phyloP scores from a whole-genome alignment of 306 rosid species.

The Ochetophila trinervis region DNA sequence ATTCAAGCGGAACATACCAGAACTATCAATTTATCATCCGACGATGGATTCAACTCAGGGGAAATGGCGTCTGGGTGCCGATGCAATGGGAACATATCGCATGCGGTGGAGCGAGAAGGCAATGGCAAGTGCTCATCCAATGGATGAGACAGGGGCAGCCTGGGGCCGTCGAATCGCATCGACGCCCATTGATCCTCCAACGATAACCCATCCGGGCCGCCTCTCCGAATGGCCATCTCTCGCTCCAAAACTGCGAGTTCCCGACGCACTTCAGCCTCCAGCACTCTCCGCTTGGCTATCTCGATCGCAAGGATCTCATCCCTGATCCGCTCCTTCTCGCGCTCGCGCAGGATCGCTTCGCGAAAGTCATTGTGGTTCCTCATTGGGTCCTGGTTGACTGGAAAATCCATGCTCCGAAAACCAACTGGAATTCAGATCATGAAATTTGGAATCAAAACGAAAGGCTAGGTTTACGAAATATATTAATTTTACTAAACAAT shows the following conservation, averaged over 20 bases:
- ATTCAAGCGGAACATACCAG: constrained; percentile 38
- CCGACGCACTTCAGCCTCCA: constrained; percentile 55
- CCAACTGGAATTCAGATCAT: neutral
- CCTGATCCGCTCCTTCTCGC: constrained; percentile 44
- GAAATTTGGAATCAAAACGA: neutral
- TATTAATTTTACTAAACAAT: no score
- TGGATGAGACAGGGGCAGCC: constrained; percentile 2
- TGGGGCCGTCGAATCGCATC: constrained; percentile 6
- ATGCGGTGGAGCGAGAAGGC: neutral
- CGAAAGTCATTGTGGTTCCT: neutral
- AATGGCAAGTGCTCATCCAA: constrained; percentile 11
- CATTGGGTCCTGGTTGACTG: neutral
- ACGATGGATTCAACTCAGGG: neutral
- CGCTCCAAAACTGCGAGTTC: constrained; percentile 43
- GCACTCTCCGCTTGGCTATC: constrained; percentile 30
- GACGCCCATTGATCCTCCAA: constrained; percentile 13
- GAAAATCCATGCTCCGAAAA: neutral
- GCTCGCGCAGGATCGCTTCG: constrained; percentile 31
- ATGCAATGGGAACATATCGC: neutral
- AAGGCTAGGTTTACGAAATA: neutral
- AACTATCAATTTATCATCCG: constrained; percentile 30
- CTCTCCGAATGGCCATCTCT: constrained; percentile 26
- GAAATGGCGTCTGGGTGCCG: constrained; percentile 1
- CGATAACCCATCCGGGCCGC: neutral
- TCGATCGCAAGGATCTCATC: constrained; percentile 38